A percentile compares a stretch with the other conserved stretches of the same genome.
Conservation (phyloP, 768 basidiomycete genomes). For the Chalciporus chontae region DNA sequence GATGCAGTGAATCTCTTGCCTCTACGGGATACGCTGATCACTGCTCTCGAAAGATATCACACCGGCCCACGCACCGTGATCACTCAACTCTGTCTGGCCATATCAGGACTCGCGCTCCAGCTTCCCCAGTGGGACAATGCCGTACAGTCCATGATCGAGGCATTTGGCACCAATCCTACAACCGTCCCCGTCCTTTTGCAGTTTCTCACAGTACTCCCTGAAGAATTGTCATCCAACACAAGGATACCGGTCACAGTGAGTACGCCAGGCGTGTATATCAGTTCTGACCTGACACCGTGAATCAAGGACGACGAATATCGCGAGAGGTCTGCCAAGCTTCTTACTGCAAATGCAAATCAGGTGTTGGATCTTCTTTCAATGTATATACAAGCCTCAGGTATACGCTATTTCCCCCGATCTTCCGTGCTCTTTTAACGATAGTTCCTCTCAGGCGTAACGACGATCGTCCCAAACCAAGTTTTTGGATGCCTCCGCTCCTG, state of each 20-base stretch:
- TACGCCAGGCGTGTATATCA: constrained; percentile 10
- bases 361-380: constrained; percentile 77
- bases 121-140: constrained; percentile 81
- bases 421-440: no score
- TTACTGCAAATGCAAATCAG: constrained; percentile 65
- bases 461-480: constrained; percentile 71
- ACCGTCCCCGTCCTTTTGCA: constrained; percentile 84
- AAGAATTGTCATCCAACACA: constrained; percentile 80
- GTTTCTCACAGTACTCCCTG: constrained; percentile 87
- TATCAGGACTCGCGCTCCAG: constrained; percentile 90
- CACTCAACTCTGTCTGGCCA: constrained; percentile 84
- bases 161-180: constrained; percentile 78
- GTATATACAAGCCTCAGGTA: constrained; percentile 88
- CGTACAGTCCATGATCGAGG: constrained; percentile 76
- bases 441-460: constrained; percentile 70
- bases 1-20: constrained; percentile 64
- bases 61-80: constrained; percentile 79
- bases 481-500: constrained; percentile 85
- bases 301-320: constrained; percentile 72
- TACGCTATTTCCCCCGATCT: neutral
- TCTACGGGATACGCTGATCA: constrained; percentile 84
- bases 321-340: constrained; percentile 54
- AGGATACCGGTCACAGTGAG: constrained; percentile 86
- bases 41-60: constrained; percentile 69
- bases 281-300: constrained; percentile 9